These are phyloP conservation scores for Atkinsonella hypoxylon DNA, from an alignment of 2,329 filamentous ascomycete species.

Conservation along the genomic window DNA sequence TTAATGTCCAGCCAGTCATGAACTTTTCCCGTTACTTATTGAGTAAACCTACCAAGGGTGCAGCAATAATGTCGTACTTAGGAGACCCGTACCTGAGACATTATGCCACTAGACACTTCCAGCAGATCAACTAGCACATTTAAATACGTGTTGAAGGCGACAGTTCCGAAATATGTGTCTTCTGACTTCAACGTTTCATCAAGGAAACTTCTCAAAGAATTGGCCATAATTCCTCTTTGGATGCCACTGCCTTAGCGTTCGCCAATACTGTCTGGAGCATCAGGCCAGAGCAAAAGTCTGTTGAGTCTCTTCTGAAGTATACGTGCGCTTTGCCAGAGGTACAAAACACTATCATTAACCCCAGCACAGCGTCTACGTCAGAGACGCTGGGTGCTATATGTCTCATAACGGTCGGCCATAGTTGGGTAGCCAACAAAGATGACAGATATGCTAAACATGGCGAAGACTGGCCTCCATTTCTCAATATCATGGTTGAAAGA, in stretches of 20 bases:
- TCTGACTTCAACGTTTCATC: conserved; percentile 33
- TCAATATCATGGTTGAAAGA: conserved; percentile 15
- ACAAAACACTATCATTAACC: conserved; percentile 15
- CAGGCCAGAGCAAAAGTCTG: conserved; percentile 10
- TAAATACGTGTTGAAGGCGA: conserved; percentile 22
- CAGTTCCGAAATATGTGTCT: conserved; percentile 33
- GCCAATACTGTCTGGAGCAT: conserved; percentile 14
- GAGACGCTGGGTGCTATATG: conserved; percentile 26
- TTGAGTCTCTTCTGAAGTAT: conserved; percentile 16
- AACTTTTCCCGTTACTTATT: background rate
- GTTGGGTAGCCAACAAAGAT: conserved; percentile 18
- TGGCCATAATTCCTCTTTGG: conserved; percentile 32
- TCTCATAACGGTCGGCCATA: conserved; percentile 19
- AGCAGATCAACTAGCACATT: conserved; percentile 5
- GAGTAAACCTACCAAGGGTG: background rate
- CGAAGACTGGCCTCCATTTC: conserved; percentile 19
- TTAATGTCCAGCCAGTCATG: conserved; percentile 7
- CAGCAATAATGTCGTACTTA: too few relatives aligned
- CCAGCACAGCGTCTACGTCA: conserved; percentile 13
- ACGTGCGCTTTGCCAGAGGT: conserved; percentile 17
- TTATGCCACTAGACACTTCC: background rate
- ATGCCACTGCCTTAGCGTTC: conserved; percentile 22
- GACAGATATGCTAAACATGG: conserved; percentile 17
- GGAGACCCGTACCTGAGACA: too few relatives aligned
- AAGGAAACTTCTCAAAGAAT: conserved; percentile 29